phyloP scores from a whole-genome alignment of 257 asterid species.

The Nicotiana knightiana region DNA sequence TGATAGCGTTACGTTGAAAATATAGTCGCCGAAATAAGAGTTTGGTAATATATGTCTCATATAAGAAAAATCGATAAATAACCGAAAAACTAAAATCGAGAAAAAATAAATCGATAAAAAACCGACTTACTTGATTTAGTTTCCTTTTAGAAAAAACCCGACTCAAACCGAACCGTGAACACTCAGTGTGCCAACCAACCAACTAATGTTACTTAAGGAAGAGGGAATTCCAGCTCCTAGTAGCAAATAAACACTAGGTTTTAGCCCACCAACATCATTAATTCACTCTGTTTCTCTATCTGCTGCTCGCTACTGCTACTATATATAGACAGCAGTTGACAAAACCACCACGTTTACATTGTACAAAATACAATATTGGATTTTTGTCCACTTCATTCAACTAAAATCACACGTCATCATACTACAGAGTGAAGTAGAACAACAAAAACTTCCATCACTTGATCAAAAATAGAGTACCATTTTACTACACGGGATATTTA shows the following conservation, averaged over 20 bases:
- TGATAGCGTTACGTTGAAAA: no score
- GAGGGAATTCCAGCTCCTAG: neutral
- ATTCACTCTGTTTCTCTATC: neutral
- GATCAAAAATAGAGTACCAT: neutral
- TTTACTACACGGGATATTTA: neutral
- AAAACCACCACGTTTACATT: neutral
- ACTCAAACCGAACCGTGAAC: no score
- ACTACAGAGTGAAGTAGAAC: neutral
- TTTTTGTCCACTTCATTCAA: neutral
- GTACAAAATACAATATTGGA: neutral
- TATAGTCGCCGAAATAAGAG: no score
- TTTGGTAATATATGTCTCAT: no score
- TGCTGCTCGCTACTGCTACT: neutral
- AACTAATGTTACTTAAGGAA: neutral
- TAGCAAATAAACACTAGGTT: neutral
- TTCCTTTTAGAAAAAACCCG: no score
- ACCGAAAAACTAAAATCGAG: no score
- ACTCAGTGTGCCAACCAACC: neutral
- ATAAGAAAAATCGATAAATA: no score
- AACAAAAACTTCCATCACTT: neutral
- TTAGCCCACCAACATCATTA: slow-evolving; percentile 9
- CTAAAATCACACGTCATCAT: neutral
- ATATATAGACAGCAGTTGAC: neutral
- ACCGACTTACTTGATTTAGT: no score
- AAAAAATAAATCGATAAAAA: no score